A percentile compares a stretch with the other conserved stretches of the same genome.
Conservation (phyloP, 2,329 filamentous ascomycete species). For the Periconia macrospinosa region DNA sequence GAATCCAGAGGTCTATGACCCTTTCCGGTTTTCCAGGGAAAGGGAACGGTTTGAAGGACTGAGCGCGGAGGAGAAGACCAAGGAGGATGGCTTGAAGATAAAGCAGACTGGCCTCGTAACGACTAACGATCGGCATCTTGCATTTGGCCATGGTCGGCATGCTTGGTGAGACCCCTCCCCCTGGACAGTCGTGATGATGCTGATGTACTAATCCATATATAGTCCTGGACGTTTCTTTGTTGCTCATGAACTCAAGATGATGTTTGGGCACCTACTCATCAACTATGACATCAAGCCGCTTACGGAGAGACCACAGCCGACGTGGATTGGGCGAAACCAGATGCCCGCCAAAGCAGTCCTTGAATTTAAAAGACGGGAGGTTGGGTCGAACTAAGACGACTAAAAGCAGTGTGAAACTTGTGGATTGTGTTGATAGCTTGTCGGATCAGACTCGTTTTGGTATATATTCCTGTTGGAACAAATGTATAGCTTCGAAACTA, state of each 20-base stretch:
- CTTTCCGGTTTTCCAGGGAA: slow-evolving; percentile 27
- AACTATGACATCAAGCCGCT: slow-evolving; percentile 42
- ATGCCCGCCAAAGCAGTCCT: slow-evolving; percentile 19
- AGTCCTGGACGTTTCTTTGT: slow-evolving; percentile 45
- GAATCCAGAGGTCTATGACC: slow-evolving; percentile 18
- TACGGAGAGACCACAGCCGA: slow-evolving; percentile 20
- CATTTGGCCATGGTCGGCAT: slow-evolving; percentile 62
- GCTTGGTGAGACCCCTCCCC: slow-evolving; percentile 25
- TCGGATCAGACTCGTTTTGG: no score
- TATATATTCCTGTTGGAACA: no score
- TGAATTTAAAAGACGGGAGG: slow-evolving; percentile 7
- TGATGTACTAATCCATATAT: slow-evolving; percentile 6
- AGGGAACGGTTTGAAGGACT: slow-evolving; percentile 22
- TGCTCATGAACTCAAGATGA: slow-evolving; percentile 41
- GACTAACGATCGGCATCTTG: slow-evolving; percentile 54
- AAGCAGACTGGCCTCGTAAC: slow-evolving; percentile 57
- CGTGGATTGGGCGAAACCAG: slow-evolving; percentile 22
- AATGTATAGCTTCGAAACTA: no score
- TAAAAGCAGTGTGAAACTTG: background rate
- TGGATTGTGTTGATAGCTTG: background rate
- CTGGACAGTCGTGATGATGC: slow-evolving; percentile 26
- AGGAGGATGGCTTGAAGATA: slow-evolving; percentile 18
- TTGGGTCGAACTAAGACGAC: background rate
- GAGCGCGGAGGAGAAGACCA: slow-evolving; percentile 17
- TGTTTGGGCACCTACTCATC: slow-evolving; percentile 39